These are phyloP conservation scores for Isabelozyma heimii DNA, from an alignment of 805 yeast genomes.

Conservation along the genomic window DNA sequence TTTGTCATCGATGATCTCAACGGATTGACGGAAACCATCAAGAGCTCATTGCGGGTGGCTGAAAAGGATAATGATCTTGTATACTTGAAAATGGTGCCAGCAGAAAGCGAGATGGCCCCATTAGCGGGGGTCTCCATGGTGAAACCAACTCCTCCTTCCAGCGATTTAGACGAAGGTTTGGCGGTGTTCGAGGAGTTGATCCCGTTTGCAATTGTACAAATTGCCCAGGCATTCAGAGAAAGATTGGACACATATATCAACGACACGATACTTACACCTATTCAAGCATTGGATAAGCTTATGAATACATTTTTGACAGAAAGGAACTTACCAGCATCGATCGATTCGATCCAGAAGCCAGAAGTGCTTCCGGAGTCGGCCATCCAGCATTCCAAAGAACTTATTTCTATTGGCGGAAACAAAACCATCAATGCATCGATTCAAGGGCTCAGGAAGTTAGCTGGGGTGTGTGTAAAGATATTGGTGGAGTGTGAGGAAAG, in stretches of 20 bases:
- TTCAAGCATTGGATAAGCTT: constrained; percentile 44
- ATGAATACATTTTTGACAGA: constrained; percentile 45
- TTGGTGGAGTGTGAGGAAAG: constrained; percentile 46
- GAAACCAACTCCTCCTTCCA: constrained; percentile 39
- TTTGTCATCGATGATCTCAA: constrained; percentile 50
- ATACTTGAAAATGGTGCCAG: constrained; percentile 66
- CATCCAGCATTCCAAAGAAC: constrained; percentile 52
- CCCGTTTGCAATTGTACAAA: constrained; percentile 65
- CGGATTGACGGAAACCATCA: constrained; percentile 47
- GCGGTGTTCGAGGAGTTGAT: constrained; percentile 56
- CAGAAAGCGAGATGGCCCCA: constrained; percentile 31
- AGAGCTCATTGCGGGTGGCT: constrained; percentile 47
- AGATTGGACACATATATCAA: constrained; percentile 55
- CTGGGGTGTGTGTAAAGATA: constrained; percentile 37
- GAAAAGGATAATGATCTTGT: constrained; percentile 82
- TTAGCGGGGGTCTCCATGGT: constrained; percentile 57
- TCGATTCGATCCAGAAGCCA: constrained; percentile 61
- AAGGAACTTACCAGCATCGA: constrained; percentile 55
- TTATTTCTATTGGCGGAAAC: constrained; percentile 54
- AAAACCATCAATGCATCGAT: constrained; percentile 38
- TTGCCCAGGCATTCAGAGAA: constrained; percentile 66
- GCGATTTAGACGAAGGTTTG: constrained; percentile 18
- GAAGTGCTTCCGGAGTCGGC: constrained; percentile 57
- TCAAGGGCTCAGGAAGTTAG: constrained; percentile 43
- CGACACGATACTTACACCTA: constrained; percentile 44